Conservation (phyloP, 805 yeast species). For the Teunomyces kruisii region DNA sequence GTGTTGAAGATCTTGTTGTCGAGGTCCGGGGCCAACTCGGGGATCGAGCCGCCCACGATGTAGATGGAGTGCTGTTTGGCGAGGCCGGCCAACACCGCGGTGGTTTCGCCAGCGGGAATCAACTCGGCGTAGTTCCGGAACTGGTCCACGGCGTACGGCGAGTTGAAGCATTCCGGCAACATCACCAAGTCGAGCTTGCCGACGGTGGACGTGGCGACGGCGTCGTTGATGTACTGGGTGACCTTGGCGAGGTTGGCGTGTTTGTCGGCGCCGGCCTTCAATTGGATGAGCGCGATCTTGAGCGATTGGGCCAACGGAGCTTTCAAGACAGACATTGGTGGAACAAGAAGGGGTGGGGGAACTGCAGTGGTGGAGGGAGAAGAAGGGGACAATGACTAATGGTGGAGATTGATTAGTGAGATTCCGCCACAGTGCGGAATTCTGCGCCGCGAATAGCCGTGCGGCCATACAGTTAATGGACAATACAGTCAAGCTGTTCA, state of each 20-base stretch:
- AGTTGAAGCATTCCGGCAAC: conserved; percentile 94
- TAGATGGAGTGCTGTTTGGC: conserved; percentile 66
- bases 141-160: conserved; percentile 87
- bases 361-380: background rate
- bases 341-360: background rate
- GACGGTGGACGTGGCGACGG: conserved; percentile 39
- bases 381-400: no score
- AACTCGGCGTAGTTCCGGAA: conserved; percentile 85
- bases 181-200: conserved; percentile 65
- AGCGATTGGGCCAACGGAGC: conserved; percentile 53
- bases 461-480: no score
- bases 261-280: conserved; percentile 80
- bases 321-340: conserved; percentile 24
- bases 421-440: background rate
- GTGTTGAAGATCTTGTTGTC: conserved; percentile 43
- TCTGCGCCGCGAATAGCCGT: background rate
- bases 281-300: conserved; percentile 82
- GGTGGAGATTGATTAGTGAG: background rate
- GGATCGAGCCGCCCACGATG: conserved; percentile 89
- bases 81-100: conserved; percentile 57
- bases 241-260: conserved; percentile 73
- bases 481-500: no score
- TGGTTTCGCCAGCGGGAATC: conserved; percentile 75
- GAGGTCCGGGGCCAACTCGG: conserved; percentile 60
- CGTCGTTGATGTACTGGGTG: conserved; percentile 59